Evolutionary conservation across 805 yeast genomes (phyloP).

Genomic region (Wickerhamiella spandovensis): DNA sequence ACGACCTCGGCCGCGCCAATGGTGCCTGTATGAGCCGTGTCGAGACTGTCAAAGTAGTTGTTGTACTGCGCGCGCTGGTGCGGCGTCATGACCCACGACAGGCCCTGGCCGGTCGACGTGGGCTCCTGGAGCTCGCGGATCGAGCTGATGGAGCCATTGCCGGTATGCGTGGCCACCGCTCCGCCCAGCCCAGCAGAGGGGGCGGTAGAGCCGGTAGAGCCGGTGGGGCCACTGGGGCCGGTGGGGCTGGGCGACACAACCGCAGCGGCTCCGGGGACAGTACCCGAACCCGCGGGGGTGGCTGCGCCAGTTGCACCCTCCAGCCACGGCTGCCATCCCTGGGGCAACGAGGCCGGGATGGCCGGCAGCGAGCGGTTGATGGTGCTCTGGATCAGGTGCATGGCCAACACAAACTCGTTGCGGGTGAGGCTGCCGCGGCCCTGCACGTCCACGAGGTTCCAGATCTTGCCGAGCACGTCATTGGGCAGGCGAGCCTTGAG

Average conservation of each 20-base stretch:
- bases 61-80: constrained; percentile 69
- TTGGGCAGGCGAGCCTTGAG: constrained; percentile 79
- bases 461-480: constrained; percentile 64
- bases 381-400: constrained; percentile 83
- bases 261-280: not conserved
- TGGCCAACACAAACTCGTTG: constrained; percentile 76
- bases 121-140: constrained; percentile 12
- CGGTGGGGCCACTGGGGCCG: constrained; percentile 8
- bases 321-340: constrained; percentile 21
- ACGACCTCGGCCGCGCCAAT: constrained; percentile 75
- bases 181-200: not conserved
- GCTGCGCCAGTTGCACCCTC: constrained; percentile 6
- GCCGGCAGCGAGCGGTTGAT: constrained; percentile 51
- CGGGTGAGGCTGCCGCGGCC: constrained; percentile 59
- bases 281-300: not conserved
- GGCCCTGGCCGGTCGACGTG: constrained; percentile 7
- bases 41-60: constrained; percentile 63
- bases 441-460: constrained; percentile 75
- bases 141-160: not conserved
- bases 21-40: constrained; percentile 45
- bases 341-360: constrained; percentile 39
- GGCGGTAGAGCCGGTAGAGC: no score
- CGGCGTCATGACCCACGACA: constrained; percentile 48
- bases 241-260: not conserved
- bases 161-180: not conserved